Evolutionary conservation across 2,329 filamentous ascomycete species (phyloP).

Genomic region (Trichoderma sp.): DNA sequence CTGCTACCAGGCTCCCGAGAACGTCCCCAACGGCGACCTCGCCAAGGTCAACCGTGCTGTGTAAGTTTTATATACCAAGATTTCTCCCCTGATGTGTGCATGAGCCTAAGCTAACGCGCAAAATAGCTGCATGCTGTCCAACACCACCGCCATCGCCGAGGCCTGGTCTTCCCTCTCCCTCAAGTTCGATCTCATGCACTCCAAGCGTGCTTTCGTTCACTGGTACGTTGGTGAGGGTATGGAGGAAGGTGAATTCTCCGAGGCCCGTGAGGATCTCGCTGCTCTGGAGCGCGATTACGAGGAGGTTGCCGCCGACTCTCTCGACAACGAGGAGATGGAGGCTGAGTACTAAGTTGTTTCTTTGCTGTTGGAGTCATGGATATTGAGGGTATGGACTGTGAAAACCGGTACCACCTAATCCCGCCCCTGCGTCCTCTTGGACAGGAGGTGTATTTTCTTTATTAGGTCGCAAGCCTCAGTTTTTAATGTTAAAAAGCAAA

Average conservation of each 20-base stretch:
- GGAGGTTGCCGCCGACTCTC: constrained; percentile 93
- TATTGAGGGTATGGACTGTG: constrained; percentile 22
- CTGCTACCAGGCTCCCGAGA: constrained; percentile 97
- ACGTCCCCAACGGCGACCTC: constrained; percentile 94
- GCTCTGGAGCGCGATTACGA: constrained; percentile 98
- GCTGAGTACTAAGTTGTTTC: constrained; percentile 76
- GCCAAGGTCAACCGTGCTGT: constrained; percentile 98
- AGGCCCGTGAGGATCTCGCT: constrained; percentile 97
- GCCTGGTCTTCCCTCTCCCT: constrained; percentile 94
- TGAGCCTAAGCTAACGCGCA: neutral
- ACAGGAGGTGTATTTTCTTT: constrained; percentile 43
- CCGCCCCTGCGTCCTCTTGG: constrained; percentile 33
- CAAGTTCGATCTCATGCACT: constrained; percentile 99
- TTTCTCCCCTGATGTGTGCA: no score
- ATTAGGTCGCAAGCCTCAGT: constrained; percentile 39
- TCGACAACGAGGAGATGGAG: constrained; percentile 84
- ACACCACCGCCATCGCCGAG: constrained; percentile 98
- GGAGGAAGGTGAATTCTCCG: constrained; percentile 99
- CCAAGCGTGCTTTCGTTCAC: constrained; percentile 99
- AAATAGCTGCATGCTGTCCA: constrained; percentile 90
- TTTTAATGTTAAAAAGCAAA: constrained; percentile 41
- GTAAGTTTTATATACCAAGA: constrained; percentile 57
- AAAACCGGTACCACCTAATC: constrained; percentile 29
- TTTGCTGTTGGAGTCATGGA: constrained; percentile 20
- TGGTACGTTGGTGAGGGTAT: constrained; percentile 99